Base-by-base conservation (phyloP, 345 rosid species). In the Lumnitzera racemosa region DNA sequence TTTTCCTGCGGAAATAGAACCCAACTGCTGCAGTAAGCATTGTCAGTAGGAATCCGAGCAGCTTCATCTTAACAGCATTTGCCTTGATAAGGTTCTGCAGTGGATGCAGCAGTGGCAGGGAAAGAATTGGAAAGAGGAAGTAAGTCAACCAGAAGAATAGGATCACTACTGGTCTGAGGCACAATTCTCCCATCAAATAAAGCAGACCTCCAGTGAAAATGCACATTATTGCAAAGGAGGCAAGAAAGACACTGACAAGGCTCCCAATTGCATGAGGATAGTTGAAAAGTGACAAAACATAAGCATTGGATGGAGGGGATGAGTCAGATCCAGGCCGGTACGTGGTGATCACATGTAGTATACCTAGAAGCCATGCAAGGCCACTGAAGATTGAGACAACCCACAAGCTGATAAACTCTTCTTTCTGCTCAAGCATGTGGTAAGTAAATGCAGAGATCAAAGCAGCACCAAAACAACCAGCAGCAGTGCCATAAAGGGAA, bases 361-460 rank as follows among this genome's bases (percentile, higher is more conserved):
- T 62, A 4, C 88, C 91, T 1, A 66, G 43, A 46, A 83, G 75
- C 91, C 88, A 85, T 15, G 57, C 63, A 3, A 85, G 70, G 57
- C 91, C 88, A 61, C 88, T 77, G 52, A 80, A 82, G 25, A 85
- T 85, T 1, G 91, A 82, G 57, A 85, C 84, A 12, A 85, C 71
- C 91, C 88, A 85, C 14, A 85, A 70, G 31, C 84, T 73, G 2
- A 60, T 63, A 41, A 65, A 69, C 36, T 47, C 67, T 41, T 82
- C 88, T 1, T 52, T 50, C 15, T 72, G 49, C n/a, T 67, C 64
- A 27, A 85, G 80, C 91, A 85, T 85, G 36, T 78, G 72, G 61
- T 78, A 82, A 24, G 73, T 69, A 75, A 85, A 85, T 13, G 88
- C 68, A 5, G 82, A 72, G 12, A 85, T 76, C 12, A 80, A 55